Percentiles rank a stretch among this genome's conserved stretches.
These are phyloP conservation scores for Hyaloscypha variabilis DNA, from an alignment of 495 filamentous ascomycete species.

Conservation along the genomic window DNA sequence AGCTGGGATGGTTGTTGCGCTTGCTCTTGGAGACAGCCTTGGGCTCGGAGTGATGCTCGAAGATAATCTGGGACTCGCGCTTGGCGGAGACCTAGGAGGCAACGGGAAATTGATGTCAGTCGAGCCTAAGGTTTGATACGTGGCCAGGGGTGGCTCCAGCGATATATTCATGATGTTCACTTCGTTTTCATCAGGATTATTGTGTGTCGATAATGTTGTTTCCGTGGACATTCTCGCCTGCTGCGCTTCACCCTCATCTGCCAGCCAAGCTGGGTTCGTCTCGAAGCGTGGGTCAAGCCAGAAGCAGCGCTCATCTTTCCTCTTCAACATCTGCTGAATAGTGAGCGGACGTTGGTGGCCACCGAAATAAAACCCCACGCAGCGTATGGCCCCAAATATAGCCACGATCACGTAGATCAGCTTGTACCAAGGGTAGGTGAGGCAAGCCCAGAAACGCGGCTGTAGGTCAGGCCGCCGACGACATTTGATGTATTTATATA, in stretches of 20 bases:
- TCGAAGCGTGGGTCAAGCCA: slow-evolving; percentile 19
- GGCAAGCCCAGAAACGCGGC: slow-evolving; percentile 11
- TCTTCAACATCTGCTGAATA: slow-evolving; percentile 19
- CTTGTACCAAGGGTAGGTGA: slow-evolving; percentile 20
- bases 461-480: slow-evolving; percentile 14
- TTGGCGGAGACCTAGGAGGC: too few species aligned
- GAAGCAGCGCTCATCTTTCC: slow-evolving; percentile 7
- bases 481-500: slow-evolving; percentile 9
- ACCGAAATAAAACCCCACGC: slow-evolving; percentile 12
- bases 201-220: too few species aligned
- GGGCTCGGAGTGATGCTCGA: too few species aligned
- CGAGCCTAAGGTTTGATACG: too few species aligned
- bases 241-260: slow-evolving; percentile 20
- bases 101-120: too few species aligned
- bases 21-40: too few species aligned
- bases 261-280: slow-evolving; percentile 14
- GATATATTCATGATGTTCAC: too few species aligned
- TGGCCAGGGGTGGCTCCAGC: too few species aligned
- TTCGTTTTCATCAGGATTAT: too few species aligned
- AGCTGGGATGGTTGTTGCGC: too few species aligned
- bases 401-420: slow-evolving; percentile 9
- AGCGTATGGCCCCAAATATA: slow-evolving; percentile 13
- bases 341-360: slow-evolving; percentile 7
- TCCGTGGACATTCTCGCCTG: too few species aligned
- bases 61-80: too few species aligned